Base-by-base conservation (phyloP, 768 basidiomycete genomes). In the Paxillus ammoniavirescens region DNA sequence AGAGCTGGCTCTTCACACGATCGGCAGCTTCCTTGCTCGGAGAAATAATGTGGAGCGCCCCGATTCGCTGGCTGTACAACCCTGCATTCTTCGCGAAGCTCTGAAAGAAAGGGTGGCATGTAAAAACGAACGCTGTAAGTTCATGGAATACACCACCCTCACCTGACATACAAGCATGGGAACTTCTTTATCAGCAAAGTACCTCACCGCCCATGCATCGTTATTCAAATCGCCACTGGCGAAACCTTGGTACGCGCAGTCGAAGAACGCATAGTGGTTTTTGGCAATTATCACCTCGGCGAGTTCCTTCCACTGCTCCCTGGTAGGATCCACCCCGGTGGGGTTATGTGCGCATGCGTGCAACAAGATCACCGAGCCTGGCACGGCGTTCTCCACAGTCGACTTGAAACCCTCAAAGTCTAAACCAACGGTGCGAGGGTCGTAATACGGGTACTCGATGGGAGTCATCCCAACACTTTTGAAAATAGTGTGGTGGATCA, bases 41-140 rank as follows among this genome's bases (percentile, higher is more conserved):
- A 8, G 86, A 77, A 33, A 97, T 80, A 49, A 98, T 68, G 71
- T 97, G 94, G 56, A 98, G 75, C n/a, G 93, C 93, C 17, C 95
- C 95, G 42, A 96, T 82, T 10, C 95, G 91, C 73, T 98, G 93
- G 21, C 92, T 89, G 67, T 98, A 98, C 68, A 98, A 67, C 17
- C 95, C 96, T 26, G 93, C 93, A 66, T 96, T 96, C 79, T 96
- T 95, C 30, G 97, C 96, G 73, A 97, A 99, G 69, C 91, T 94
- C 89, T 98, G 75, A 49, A 33, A 33, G 7, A 21, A 50, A 1
- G 14, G 17, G 2, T 10, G 21, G 31, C 31, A 42, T 42, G 52
- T 71, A 10, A 70, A 41, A 31, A 40, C 10, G 10, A 8, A 31
- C 41, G 30, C 36, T 36, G 26, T 26, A 15, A 36, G 17, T 2